These are phyloP conservation scores for Avena insularis DNA, from an alignment of 176 grass and related monocot genomes.

Conservation along the genomic window DNA sequence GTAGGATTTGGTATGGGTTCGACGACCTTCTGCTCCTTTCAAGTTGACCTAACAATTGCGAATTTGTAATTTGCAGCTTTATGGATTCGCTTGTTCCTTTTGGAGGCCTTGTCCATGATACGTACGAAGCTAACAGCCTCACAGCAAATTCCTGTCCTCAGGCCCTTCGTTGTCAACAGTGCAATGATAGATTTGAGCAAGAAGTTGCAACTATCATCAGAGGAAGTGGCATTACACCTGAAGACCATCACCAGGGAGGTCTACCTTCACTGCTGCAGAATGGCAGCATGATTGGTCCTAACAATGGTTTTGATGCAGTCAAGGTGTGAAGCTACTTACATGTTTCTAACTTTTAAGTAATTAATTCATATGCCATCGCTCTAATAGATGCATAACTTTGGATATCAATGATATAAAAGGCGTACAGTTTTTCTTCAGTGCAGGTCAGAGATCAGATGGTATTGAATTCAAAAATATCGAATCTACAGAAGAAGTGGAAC, in stretches of 20 bases:
- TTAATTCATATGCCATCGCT: neutral
- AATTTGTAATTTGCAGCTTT: slow-evolving; percentile 51
- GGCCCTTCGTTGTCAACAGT: slow-evolving; percentile 63
- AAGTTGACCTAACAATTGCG: slow-evolving; percentile 33
- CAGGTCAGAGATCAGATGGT: slow-evolving; percentile 80
- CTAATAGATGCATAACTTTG: slow-evolving; percentile 29
- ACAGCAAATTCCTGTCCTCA: slow-evolving; percentile 49
- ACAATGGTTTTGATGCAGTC: slow-evolving; percentile 64
- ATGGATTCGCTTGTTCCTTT: slow-evolving; percentile 75
- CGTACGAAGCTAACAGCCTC: slow-evolving; percentile 47
- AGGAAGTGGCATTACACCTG: slow-evolving; percentile 56
- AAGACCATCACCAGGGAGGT: slow-evolving; percentile 54
- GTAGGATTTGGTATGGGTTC: neutral
- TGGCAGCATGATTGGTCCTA: slow-evolving; percentile 50
- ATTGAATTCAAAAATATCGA: slow-evolving; percentile 64
- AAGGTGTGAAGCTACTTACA: slow-evolving; percentile 70
- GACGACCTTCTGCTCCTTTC: neutral
- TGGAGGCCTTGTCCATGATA: slow-evolving; percentile 60
- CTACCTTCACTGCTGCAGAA: slow-evolving; percentile 71
- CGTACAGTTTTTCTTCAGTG: slow-evolving; percentile 72
- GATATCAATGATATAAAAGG: slow-evolving; percentile 60
- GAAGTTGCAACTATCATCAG: slow-evolving; percentile 73
- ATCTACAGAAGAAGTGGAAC: slow-evolving; percentile 85
- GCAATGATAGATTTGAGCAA: slow-evolving; percentile 82
- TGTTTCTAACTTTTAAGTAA: slow-evolving; percentile 26